A percentile compares a stretch with the other conserved stretches of the same genome.
Conservation (phyloP, 23 red algal species). For the Gracilaria gracilis region DNA sequence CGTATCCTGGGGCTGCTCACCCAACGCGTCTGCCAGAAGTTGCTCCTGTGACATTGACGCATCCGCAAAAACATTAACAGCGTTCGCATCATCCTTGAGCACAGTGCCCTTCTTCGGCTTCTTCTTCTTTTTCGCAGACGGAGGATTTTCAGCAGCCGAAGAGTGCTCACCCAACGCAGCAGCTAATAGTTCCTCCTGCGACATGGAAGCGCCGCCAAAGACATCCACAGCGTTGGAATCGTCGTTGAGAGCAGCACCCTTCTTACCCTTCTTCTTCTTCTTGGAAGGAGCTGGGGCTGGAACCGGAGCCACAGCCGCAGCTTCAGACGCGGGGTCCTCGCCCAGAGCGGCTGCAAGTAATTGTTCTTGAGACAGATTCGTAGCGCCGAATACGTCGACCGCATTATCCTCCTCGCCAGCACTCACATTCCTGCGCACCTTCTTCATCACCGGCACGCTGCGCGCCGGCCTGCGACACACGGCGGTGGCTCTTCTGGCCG, state of each 20-base stretch:
- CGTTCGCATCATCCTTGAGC: slow-evolving; percentile 64
- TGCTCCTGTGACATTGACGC: slow-evolving; percentile 19
- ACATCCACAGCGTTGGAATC: slow-evolving; percentile 89
- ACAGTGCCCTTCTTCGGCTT: slow-evolving; percentile 37
- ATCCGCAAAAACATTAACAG: slow-evolving; percentile 82
- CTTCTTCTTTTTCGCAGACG: slow-evolving; percentile 43
- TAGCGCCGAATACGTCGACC: slow-evolving; percentile 64
- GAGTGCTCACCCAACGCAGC: slow-evolving; percentile 46
- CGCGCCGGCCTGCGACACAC: slow-evolving; percentile 9
- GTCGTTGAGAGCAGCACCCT: slow-evolving; percentile 26
- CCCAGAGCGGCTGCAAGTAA: slow-evolving; percentile 52
- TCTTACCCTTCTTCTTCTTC: slow-evolving; percentile 69
- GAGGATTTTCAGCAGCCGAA: not conserved
- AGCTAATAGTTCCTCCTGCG: slow-evolving; percentile 74
- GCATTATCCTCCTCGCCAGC: slow-evolving; percentile 51
- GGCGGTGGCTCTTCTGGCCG: slow-evolving; percentile 13
- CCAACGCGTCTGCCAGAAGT: slow-evolving; percentile 38
- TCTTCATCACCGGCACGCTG: slow-evolving; percentile 45
- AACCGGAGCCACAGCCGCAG: no score
- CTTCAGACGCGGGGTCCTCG: not conserved
- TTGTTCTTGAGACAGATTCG: slow-evolving; percentile 55
- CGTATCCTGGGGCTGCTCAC: not conserved
- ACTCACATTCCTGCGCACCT: slow-evolving; percentile 8
- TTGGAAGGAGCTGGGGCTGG: not conserved
- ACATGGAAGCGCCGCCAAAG: slow-evolving; percentile 64